Conservation (phyloP, 106 monocot species). For the Phalaenopsis equestris region DNA sequence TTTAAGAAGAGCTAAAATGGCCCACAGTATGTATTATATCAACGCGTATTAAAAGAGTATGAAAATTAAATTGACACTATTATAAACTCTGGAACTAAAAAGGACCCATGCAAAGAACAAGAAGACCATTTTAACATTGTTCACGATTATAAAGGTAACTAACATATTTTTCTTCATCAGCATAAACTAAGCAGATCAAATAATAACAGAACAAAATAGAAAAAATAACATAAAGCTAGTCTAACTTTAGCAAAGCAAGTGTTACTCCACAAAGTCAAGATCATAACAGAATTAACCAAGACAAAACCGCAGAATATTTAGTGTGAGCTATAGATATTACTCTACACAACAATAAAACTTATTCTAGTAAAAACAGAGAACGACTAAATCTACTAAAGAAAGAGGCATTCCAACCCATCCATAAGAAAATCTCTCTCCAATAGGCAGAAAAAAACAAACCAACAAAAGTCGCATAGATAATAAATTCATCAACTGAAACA, state of each 20-base stretch:
- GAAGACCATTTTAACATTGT: no score
- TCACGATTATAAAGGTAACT: no score
- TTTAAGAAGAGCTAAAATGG: no score
- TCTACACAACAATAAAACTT: not conserved
- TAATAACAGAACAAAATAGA: not conserved
- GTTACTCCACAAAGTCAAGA: not conserved
- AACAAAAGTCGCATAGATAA: not conserved
- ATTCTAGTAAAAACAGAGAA: not conserved
- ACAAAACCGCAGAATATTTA: not conserved
- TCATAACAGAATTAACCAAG: not conserved
- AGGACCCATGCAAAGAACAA: not conserved
- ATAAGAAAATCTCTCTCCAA: not conserved
- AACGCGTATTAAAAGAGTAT: not conserved
- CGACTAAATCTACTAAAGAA: not conserved
- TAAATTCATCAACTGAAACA: not conserved
- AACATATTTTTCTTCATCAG: no score
- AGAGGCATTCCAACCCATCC: not conserved
- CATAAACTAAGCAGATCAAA: no score
- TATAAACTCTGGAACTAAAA: not conserved
- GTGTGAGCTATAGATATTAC: slow-evolving; percentile 7
- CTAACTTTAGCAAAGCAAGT: not conserved
- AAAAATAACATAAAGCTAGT: not conserved
- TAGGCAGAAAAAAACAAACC: not conserved
- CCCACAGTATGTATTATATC: no score
- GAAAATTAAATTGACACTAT: not conserved